A percentile compares a stretch with the other conserved stretches of the same genome.
Conservation (phyloP, 495 filamentous ascomycete species). For the Podospora fimiseda region DNA sequence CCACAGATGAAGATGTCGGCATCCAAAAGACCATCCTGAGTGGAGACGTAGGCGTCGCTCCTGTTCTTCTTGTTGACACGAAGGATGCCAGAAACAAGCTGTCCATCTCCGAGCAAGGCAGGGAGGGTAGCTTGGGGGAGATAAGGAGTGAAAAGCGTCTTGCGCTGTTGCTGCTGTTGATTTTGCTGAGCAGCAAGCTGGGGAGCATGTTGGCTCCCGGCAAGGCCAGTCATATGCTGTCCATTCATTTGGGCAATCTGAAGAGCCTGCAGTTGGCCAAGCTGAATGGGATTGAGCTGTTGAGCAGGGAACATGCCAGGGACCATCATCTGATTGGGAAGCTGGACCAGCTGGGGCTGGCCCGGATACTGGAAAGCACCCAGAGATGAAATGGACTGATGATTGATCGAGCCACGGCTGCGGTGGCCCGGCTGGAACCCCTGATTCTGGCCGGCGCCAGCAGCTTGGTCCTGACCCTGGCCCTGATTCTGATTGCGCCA, state of each 20-base stretch:
- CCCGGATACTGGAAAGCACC: constrained; percentile 84
- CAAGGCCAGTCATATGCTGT: constrained; percentile 60
- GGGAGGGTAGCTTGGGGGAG: constrained; percentile 92
- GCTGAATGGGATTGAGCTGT: constrained; percentile 80
- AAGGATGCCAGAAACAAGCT: constrained; percentile 91
- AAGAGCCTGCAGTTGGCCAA: constrained; percentile 85
- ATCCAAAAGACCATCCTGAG: constrained; percentile 76
- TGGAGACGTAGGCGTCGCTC: constrained; percentile 95
- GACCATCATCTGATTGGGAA: constrained; percentile 71
- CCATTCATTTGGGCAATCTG: constrained; percentile 81
- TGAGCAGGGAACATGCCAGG: constrained; percentile 77
- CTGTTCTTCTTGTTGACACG: constrained; percentile 99
- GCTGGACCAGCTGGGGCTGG: constrained; percentile 86
- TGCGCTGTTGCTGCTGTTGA: constrained; percentile 89
- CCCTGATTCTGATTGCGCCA: constrained; percentile 85
- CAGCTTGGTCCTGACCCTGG: constrained; percentile 47
- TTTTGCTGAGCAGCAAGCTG: constrained; percentile 59
- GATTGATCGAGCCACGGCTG: constrained; percentile 69
- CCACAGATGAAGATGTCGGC: constrained; percentile 99
- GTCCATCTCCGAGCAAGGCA: constrained; percentile 82
- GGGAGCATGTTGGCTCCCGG: constrained; percentile 72
- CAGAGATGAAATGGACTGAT: constrained; percentile 75
- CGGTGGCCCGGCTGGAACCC: constrained; percentile 94
- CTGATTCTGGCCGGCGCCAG: constrained; percentile 57
- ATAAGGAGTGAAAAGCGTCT: constrained; percentile 97